Evolutionary conservation across 345 rosid species (phyloP).

Genomic region (Pugionium cornutum): DNA sequence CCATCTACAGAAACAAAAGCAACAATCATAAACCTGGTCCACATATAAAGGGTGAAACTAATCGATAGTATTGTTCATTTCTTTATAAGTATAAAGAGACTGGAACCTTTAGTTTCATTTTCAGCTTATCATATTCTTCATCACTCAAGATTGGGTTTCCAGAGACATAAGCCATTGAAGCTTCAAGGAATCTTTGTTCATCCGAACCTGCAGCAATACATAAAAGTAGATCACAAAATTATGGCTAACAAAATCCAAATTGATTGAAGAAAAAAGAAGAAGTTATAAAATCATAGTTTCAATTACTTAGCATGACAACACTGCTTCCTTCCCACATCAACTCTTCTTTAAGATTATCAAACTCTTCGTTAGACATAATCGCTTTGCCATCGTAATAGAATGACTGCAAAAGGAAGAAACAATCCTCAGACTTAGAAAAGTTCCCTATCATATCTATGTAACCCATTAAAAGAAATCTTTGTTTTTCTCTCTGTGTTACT

Average conservation of each 20-base stretch:
- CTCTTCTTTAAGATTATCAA: conserved; percentile 97
- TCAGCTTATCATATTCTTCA: conserved; percentile 70
- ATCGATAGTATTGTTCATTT: not conserved
- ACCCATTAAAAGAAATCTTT: not conserved
- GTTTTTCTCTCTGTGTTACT: conserved; percentile 42
- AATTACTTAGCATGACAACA: conserved; percentile 93
- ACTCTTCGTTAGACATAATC: conserved; percentile 92
- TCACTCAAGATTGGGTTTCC: conserved; percentile 77
- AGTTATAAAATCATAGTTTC: not conserved
- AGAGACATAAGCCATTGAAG: conserved; percentile 91
- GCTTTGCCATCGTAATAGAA: conserved; percentile 97
- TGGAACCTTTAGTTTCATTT: conserved; percentile 48
- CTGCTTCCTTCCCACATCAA: conserved; percentile 99
- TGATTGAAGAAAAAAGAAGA: not conserved
- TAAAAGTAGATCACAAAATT: not conserved
- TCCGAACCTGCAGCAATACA: conserved; percentile 37
- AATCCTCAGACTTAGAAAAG: conserved; percentile 10
- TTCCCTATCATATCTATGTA: not conserved
- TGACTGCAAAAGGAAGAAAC: conserved; percentile 48
- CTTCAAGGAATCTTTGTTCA: conserved; percentile 95
- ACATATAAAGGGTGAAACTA: not conserved
- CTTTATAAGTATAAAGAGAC: not conserved
- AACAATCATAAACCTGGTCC: not conserved
- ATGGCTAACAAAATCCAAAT: not conserved
- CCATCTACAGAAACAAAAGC: conserved; percentile 44